A percentile compares a stretch with the other conserved stretches of the same genome.
Evolutionary conservation across 2,329 filamentous ascomycete genomes (phyloP).

Genomic region (Pseudopyricularia cyperi): DNA sequence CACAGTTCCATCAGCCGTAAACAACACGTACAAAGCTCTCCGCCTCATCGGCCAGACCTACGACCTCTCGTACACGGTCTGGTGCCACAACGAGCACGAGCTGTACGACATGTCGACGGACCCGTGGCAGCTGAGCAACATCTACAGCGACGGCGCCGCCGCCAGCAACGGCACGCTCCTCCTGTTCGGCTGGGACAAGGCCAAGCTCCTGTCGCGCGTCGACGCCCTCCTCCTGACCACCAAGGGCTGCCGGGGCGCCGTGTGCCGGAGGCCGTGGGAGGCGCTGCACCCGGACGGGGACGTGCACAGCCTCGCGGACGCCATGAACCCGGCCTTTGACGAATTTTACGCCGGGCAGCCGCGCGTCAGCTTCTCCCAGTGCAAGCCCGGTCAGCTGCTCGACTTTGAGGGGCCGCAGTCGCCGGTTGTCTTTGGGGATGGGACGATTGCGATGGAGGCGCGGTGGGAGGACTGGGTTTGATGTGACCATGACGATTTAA

Average conservation of each 20-base stretch:
- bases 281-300: constrained; percentile 38
- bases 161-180: constrained; percentile 8
- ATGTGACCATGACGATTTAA: too few species aligned
- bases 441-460: too few species aligned
- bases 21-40: constrained; percentile 49
- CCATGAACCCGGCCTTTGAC: neutral
- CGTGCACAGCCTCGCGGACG: constrained; percentile 29
- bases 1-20: constrained; percentile 5
- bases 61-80: constrained; percentile 52
- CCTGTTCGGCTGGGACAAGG: constrained; percentile 19
- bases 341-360: constrained; percentile 1
- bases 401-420: constrained; percentile 39
- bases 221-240: constrained; percentile 46
- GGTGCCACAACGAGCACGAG: constrained; percentile 56
- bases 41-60: constrained; percentile 41
- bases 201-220: constrained; percentile 33
- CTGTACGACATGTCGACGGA: constrained; percentile 49
- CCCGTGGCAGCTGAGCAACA: constrained; percentile 36
- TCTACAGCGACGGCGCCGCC: constrained; percentile 13
- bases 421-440: too few species aligned
- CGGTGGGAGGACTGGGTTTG: too few species aligned
- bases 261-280: constrained; percentile 43
- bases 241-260: constrained; percentile 43
- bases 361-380: neutral
- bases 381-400: constrained; percentile 34